Percentiles rank a stretch among this genome's conserved stretches.
Conservation (phyloP, 768 basidiomycete genomes). For the Neoboletus subvelutipes region DNA sequence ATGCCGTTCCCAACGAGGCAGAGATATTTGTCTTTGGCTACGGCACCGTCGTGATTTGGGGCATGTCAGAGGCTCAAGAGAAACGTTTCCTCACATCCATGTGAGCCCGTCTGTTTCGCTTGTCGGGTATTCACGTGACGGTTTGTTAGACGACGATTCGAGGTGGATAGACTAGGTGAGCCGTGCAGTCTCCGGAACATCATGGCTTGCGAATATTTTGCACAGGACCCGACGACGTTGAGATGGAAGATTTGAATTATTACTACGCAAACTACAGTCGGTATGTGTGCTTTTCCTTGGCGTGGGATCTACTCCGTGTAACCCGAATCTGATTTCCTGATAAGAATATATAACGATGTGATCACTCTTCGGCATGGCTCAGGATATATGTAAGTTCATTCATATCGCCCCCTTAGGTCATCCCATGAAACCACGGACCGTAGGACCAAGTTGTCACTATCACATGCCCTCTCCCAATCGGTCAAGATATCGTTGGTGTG, state of each 20-base stretch:
- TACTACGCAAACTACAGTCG: constrained; percentile 97
- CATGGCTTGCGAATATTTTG: constrained; percentile 3
- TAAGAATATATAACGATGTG: constrained; percentile 93
- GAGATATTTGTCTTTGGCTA: constrained; percentile 95
- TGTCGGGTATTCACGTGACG: neutral
- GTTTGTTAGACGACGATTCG: constrained; percentile 79
- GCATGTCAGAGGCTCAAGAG: constrained; percentile 93
- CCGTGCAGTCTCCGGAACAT: constrained; percentile 2
- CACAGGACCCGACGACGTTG: constrained; percentile 82
- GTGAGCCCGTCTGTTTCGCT: constrained; percentile 47
- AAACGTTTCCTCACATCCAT: constrained; percentile 86
- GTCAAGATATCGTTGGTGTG: constrained; percentile 91
- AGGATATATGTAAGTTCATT: constrained; percentile 78
- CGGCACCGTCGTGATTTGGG: constrained; percentile 96
- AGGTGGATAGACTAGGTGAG: constrained; percentile 81
- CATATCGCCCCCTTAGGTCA: constrained; percentile 8
- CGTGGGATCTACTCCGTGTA: constrained; percentile 6
- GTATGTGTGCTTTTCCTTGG: constrained; percentile 40
- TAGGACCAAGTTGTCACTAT: constrained; percentile 95
- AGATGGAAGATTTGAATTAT: constrained; percentile 96
- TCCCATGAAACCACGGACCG: constrained; percentile 6
- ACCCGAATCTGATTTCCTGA: constrained; percentile 34
- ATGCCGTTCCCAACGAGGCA: constrained; percentile 64
- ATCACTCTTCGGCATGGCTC: constrained; percentile 93
- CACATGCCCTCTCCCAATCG: constrained; percentile 93